Conservation (phyloP, 352 stramenopile species). For the Globisporangium paddicum region DNA sequence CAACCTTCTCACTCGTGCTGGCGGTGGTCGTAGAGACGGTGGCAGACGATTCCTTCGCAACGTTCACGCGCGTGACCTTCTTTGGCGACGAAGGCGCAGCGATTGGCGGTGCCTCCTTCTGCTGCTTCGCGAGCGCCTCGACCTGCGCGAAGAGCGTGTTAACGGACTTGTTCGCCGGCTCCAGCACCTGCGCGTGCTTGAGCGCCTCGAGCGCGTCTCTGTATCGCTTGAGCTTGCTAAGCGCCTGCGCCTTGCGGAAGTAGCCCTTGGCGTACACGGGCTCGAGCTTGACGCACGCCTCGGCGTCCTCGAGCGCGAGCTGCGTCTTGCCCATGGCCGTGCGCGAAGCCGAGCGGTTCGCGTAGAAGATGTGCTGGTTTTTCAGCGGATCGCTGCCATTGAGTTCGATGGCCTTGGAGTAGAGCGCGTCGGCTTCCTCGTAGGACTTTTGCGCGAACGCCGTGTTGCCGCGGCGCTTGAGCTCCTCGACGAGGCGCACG, state of each 20-base stretch:
- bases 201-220: constrained; percentile 60
- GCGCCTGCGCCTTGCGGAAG: constrained; percentile 79
- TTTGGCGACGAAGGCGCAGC: constrained; percentile 25
- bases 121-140: constrained; percentile 51
- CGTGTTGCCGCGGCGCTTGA: constrained; percentile 86
- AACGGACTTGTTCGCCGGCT: constrained; percentile 75
- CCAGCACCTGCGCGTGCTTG: constrained; percentile 51
- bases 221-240: constrained; percentile 66
- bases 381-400: constrained; percentile 41
- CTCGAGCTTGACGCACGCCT: constrained; percentile 57
- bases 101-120: constrained; percentile 34
- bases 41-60: constrained; percentile 21
- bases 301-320: constrained; percentile 61
- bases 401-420: constrained; percentile 92
- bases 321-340: constrained; percentile 73
- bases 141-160: constrained; percentile 56
- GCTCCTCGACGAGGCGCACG: constrained; percentile 71
- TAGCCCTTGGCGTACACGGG: constrained; percentile 74
- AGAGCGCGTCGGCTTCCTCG: constrained; percentile 95
- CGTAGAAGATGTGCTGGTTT: constrained; percentile 83
- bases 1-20: constrained; percentile 15
- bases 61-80: constrained; percentile 55
- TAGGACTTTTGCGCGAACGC: constrained; percentile 81
- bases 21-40: constrained; percentile 5
- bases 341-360: constrained; percentile 86